Base-by-base conservation (phyloP, 1,284 basidiomycete genomes). In the Tilletia setariae region DNA sequence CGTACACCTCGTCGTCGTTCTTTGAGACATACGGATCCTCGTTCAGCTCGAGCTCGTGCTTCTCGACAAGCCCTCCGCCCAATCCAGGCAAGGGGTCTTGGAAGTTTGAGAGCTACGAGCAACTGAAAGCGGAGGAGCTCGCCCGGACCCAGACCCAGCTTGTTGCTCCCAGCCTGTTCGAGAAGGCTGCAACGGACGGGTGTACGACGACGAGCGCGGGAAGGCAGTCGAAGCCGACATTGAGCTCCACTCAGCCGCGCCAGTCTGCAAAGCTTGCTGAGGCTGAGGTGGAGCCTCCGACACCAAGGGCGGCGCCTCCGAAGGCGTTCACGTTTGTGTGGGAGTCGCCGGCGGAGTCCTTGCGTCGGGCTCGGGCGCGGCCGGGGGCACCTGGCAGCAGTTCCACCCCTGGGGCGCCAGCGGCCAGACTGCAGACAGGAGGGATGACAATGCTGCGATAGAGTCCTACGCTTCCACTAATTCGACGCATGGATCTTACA, bases 31-130 rank as follows among this genome's bases (percentile, higher is more conserved):
- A 53, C 51, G 56, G 56, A 16, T 61, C 56, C 25, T 61, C 56
- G 25, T 61, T 61, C 28, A 61, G 56, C 56, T 61, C 56, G 56
- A 61, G 56, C 56, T 61, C 56, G 56, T 35, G 19, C 13, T 61
- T 61, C 56, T 61, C 56, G 9, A 16, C 56, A 8, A 61, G 56
- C 32, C 56, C 56, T 13, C 56, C 56, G 28, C 56, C 56, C 23
- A 23, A 23, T 19, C 21, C 51, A 7, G 51, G 51, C 15, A 28
- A 28, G 4, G 56, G 56, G 13, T 32, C 28, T 7, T 30, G 56
- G 28, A 61, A 61, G 16, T 61, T 16, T 40, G 56, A 61, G 56
- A 61, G 28, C 16, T 61, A 61, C 30, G 56, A 61, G n/a, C 28
- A 61, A 30, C 56, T 61, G 15, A 61, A 35, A 30, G 56, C 56